Conservation (phyloP, 2,329 filamentous ascomycete genomes). For the Claviceps spartinae region DNA sequence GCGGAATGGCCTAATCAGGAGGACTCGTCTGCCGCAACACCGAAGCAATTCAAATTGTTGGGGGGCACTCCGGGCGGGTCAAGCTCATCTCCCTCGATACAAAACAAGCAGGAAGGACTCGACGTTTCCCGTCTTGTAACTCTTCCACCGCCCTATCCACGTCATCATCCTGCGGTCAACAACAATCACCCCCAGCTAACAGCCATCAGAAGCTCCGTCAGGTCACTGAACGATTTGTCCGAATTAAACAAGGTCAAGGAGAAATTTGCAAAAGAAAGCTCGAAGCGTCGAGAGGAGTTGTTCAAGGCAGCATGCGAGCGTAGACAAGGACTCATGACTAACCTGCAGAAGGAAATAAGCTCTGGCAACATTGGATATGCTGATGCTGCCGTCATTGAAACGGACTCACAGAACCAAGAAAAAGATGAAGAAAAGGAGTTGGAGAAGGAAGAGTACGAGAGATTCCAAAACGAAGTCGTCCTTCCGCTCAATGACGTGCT, state of each 20-base stretch:
- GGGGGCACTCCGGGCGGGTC: conserved; percentile 22
- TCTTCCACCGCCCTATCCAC: conserved; percentile 82
- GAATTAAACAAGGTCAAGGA: conserved; percentile 59
- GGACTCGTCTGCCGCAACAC: conserved; percentile 23
- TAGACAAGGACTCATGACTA: conserved; percentile 52
- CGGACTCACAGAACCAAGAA: conserved; percentile 59
- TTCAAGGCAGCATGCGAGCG: conserved; percentile 35
- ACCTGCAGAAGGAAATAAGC: conserved; percentile 67
- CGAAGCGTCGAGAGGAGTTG: conserved; percentile 44
- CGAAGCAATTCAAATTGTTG: conserved; percentile 30
- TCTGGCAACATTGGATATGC: conserved; percentile 69
- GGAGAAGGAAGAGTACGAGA: conserved; percentile 68
- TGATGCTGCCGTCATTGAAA: conserved; percentile 70
- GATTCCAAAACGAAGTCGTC: conserved; percentile 72
- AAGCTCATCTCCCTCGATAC: conserved; percentile 29
- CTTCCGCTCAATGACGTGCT: conserved; percentile 71
- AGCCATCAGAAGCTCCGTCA: conserved; percentile 59
- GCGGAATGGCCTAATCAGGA: conserved; percentile 38
- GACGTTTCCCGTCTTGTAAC: conserved; percentile 90
- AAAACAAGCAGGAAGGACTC: conserved; percentile 40
- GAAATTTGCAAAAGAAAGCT: conserved; percentile 41
- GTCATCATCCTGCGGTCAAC: conserved; percentile 89
- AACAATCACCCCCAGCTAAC: conserved; percentile 89
- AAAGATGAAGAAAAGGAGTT: conserved; percentile 55
- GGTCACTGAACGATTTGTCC: conserved; percentile 57